Conservation (phyloP, 2,329 filamentous ascomycete species). For the Fusarium pininemorale region DNA sequence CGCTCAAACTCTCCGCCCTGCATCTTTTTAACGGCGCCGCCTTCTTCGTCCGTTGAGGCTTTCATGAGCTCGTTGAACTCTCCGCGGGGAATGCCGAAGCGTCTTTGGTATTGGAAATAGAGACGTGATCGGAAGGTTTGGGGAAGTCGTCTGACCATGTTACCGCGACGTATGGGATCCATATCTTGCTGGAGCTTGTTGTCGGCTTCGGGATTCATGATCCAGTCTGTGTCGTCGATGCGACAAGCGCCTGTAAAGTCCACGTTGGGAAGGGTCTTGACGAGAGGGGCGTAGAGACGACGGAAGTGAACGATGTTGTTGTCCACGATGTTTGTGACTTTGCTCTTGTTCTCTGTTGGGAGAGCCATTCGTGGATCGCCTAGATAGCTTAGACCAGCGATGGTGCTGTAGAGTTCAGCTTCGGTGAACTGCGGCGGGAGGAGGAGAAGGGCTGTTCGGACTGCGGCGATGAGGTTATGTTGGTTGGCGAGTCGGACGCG, state of each 20-base stretch:
- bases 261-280: slow-evolving; percentile 90
- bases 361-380: slow-evolving; percentile 96
- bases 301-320: slow-evolving; percentile 94
- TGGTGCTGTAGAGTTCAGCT: slow-evolving; percentile 86
- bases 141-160: slow-evolving; percentile 94
- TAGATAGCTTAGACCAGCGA: slow-evolving; percentile 91
- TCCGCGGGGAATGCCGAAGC: slow-evolving; percentile 82
- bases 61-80: slow-evolving; percentile 90
- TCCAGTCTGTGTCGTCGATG: slow-evolving; percentile 52
- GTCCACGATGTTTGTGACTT: slow-evolving; percentile 92
- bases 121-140: slow-evolving; percentile 86
- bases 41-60: slow-evolving; percentile 75
- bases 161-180: slow-evolving; percentile 88
- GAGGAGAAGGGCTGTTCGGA: slow-evolving; percentile 88
- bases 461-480: slow-evolving; percentile 90
- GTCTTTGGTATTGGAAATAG: slow-evolving; percentile 94
- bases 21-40: slow-evolving; percentile 73
- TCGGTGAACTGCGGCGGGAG: slow-evolving; percentile 88
- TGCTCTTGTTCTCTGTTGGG: slow-evolving; percentile 88
- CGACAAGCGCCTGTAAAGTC: slow-evolving; percentile 69
- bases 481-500: slow-evolving; percentile 94
- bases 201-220: slow-evolving; percentile 62
- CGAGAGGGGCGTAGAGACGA: slow-evolving; percentile 86
- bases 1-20: slow-evolving; percentile 87
- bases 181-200: slow-evolving; percentile 85